Evolutionary conservation across 108 stramenopile genomes (phyloP).

Genomic region (Discostella stelligeroides): DNA sequence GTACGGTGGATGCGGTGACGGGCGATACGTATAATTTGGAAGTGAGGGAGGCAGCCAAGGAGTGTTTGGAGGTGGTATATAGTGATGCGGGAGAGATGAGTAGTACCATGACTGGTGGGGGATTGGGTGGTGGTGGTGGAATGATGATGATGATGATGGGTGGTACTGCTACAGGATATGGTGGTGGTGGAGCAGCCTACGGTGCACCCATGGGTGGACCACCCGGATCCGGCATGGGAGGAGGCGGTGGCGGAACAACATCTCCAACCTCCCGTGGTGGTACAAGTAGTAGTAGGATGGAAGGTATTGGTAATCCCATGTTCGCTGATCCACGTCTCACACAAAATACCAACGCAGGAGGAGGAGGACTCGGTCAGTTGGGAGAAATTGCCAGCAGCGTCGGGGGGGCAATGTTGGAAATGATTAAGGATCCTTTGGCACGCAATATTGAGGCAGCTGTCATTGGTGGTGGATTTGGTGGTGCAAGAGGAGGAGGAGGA

Average conservation of each 20-base stretch:
- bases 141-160: no score
- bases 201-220: constrained; percentile 47
- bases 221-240: constrained; percentile 21
- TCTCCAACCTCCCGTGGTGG: constrained; percentile 14
- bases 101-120: constrained; percentile 11
- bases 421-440: constrained; percentile 91
- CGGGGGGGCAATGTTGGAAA: constrained; percentile 71
- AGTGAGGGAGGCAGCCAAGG: constrained; percentile 93
- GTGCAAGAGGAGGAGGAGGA: neutral
- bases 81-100: constrained; percentile 59
- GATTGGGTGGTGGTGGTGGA: constrained; percentile 23
- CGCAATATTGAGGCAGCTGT: constrained; percentile 38
- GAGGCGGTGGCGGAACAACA: constrained; percentile 41
- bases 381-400: constrained; percentile 58
- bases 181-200: constrained; percentile 27
- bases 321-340: constrained; percentile 79
- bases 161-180: no score
- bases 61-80: constrained; percentile 93
- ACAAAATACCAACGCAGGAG: constrained; percentile 19
- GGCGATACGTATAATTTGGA: constrained; percentile 92
- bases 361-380: constrained; percentile 28
- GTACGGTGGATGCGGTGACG: constrained; percentile 92
- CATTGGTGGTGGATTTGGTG: neutral
- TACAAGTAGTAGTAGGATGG: constrained; percentile 69
- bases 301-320: constrained; percentile 92